phyloP scores from a whole-genome alignment of 495 filamentous ascomycete species.

The Viridothelium virens region DNA sequence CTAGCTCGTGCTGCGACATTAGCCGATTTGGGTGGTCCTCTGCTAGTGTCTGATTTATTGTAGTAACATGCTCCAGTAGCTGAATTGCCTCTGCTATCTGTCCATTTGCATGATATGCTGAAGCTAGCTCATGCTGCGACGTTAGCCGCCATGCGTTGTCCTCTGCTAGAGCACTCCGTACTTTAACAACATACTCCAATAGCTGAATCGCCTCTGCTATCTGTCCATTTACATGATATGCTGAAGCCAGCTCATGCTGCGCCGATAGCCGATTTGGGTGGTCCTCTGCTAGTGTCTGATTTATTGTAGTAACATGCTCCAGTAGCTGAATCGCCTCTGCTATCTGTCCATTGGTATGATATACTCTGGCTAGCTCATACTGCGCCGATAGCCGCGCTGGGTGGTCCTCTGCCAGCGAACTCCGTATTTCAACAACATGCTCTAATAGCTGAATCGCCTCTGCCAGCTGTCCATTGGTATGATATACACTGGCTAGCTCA shows the following conservation, averaged over 20 bases:
- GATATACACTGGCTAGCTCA: slow-evolving; percentile 29
- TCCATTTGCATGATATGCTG: slow-evolving; percentile 13
- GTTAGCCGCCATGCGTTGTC: slow-evolving; percentile 17
- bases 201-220: slow-evolving; percentile 19
- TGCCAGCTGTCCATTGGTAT: slow-evolving; percentile 13
- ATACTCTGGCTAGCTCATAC: slow-evolving; percentile 27
- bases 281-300: slow-evolving; percentile 18
- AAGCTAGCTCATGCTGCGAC: slow-evolving; percentile 28
- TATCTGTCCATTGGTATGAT: slow-evolving; percentile 13
- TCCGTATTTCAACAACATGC: no score
- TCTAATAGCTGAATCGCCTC: slow-evolving; percentile 21
- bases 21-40: slow-evolving; percentile 20
- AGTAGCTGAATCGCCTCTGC: slow-evolving; percentile 15
- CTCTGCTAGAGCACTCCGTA: neutral
- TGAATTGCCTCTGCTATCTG: slow-evolving; percentile 12
- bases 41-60: slow-evolving; percentile 16
- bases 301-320: slow-evolving; percentile 14
- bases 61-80: slow-evolving; percentile 17
- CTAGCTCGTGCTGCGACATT: slow-evolving; percentile 28
- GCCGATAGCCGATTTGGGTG: slow-evolving; percentile 19
- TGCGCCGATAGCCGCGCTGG: slow-evolving; percentile 19
- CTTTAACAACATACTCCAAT: slow-evolving; percentile 18
- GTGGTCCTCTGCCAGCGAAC: slow-evolving; percentile 7
- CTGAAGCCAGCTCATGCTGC: slow-evolving; percentile 27
- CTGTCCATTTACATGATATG: slow-evolving; percentile 14